Conservation (phyloP, 306 rosid species). For the Dalbergia oliveri region DNA sequence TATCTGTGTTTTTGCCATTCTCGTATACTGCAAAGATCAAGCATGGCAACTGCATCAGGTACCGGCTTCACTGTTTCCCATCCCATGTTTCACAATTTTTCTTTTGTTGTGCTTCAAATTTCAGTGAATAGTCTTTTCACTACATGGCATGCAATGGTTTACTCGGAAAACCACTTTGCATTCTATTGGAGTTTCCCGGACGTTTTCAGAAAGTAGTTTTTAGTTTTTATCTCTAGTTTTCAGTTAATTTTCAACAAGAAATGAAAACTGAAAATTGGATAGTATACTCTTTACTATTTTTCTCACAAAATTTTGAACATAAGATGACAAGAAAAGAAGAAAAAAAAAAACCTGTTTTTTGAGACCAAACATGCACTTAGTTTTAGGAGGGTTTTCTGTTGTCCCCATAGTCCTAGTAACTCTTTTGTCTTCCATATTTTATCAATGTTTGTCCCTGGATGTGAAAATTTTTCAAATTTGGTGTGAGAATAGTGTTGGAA, state of each 20-base stretch:
- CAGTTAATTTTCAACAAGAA: too few relatives aligned
- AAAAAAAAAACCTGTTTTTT: too few relatives aligned
- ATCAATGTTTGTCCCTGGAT: too few relatives aligned
- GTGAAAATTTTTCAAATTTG: background rate
- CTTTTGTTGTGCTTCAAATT: background rate
- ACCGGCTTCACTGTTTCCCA: background rate
- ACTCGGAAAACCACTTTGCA: background rate
- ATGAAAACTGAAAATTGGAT: too few relatives aligned
- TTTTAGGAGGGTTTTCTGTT: background rate
- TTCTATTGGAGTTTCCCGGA: background rate
- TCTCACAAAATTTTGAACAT: too few relatives aligned
- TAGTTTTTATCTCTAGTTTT: too few relatives aligned
- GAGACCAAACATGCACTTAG: too few relatives aligned
- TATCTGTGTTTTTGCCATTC: background rate
- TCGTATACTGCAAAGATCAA: background rate
- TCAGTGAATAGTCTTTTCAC: background rate
- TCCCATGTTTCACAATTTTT: background rate
- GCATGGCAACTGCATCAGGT: constrained; percentile 63
- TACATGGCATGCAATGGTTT: background rate
- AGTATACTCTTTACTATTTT: too few relatives aligned
- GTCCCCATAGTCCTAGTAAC: background rate
- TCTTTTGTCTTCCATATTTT: too few relatives aligned
- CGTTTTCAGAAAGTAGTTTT: too few relatives aligned
- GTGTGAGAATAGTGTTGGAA: background rate
- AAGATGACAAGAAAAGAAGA: too few relatives aligned